Base-by-base conservation (phyloP, 2,329 filamentous ascomycete genomes). In the Colletotrichum godetiae region DNA sequence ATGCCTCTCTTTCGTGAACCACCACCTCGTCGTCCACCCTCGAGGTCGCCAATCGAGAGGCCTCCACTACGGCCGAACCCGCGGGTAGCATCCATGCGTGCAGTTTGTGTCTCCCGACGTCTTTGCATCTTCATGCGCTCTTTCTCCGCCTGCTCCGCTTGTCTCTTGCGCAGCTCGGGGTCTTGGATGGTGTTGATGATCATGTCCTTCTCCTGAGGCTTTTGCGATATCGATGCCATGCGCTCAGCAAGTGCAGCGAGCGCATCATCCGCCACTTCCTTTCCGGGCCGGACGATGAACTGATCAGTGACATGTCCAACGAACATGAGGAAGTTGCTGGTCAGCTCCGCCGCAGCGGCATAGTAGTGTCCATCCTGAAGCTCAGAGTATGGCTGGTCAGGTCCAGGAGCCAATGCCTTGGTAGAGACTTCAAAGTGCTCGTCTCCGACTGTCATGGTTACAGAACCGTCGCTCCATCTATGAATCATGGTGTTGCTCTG, bases 391-490 rank as follows among this genome's bases (percentile, higher is more conserved):
- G 88, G 86, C 77, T 91, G 89, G 77, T 86, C 84, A 13, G 83
- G 84, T 1, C 87, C 84, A 2, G 93, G 92, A 2, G 92, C 93
- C 60, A 95, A 89, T 29, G 87, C 83, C 82, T 94, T 95, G 77
- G 89, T 91, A 75, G 91, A 88, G 58, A 95, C 88, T 78, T 95
- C 92, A 84, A 92, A 95, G 78, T 95, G 93, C 75, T 92, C 91
- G 72, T 90, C 91, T 15, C 93, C 94, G 29, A 95, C 86, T n/a
- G 92, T 90, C 29, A 96, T 85, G 12, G 93, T 95, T 19, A 94
- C 85, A 4, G 92, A 94, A 33, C 94, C 94, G 78, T 96, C 94
- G 74, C 92, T 94, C 94, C 94, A 96, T 76, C 90, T 89, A 79
- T 94, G 90, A 35, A 96, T 84, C 75, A 92, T 89, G 2, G 94